Evolutionary conservation across 495 filamentous ascomycete species (phyloP).

Genomic region (Neurospora terricola): DNA sequence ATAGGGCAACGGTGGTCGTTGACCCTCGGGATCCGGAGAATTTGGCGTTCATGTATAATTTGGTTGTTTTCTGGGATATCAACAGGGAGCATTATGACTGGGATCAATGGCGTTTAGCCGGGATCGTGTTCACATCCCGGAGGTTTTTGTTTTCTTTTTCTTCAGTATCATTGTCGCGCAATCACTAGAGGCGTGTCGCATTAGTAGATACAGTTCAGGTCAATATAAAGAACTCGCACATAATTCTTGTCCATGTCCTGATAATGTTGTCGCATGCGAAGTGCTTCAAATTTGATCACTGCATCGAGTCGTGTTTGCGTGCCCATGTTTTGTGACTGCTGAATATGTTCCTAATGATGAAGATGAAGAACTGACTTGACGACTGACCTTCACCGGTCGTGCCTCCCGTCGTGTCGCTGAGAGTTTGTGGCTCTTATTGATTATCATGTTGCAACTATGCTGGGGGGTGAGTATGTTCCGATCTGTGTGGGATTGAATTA

Average conservation of each 20-base stretch:
- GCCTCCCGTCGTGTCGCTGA: background rate
- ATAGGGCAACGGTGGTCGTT: background rate
- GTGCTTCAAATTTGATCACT: background rate
- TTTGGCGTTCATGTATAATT: constrained; percentile 1
- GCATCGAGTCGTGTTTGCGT: no score
- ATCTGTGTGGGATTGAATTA: background rate
- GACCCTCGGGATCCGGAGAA: background rate
- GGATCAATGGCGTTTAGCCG: background rate
- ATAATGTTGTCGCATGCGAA: background rate
- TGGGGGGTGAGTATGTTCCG: background rate
- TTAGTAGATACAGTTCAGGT: background rate
- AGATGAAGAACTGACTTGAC: background rate
- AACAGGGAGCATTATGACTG: background rate
- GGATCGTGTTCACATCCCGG: background rate
- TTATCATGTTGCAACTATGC: background rate
- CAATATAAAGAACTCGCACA: background rate
- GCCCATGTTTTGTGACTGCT: background rate
- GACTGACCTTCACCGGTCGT: background rate
- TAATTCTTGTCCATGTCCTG: background rate
- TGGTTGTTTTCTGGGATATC: background rate
- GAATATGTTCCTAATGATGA: background rate
- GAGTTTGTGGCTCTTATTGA: background rate
- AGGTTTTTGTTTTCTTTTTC: background rate
- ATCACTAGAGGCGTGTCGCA: background rate
- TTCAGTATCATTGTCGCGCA: background rate